Conservation (phyloP, 169 alveolate species). For the Plasmodium blacklocki region DNA sequence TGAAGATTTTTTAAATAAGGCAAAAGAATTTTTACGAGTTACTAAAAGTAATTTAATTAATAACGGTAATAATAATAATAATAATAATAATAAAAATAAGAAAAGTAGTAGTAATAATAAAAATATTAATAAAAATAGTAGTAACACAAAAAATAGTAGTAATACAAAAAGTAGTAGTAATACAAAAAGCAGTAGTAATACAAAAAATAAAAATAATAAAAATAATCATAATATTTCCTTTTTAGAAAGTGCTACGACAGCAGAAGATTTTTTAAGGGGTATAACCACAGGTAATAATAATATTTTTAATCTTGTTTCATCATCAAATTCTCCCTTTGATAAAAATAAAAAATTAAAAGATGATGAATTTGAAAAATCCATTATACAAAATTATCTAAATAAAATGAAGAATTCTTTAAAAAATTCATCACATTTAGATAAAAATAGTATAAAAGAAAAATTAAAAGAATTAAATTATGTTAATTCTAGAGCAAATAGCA, state of each 20-base stretch:
- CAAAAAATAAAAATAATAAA: no score
- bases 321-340: background rate
- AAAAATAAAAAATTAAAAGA: slow-evolving; percentile 22
- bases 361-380: slow-evolving; percentile 55
- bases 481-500: background rate
- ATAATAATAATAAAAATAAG: no score
- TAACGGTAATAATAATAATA: background rate
- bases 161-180: no score
- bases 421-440: background rate
- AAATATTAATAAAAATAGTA: no score
- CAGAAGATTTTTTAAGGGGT: slow-evolving; percentile 6
- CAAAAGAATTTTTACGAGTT: slow-evolving; percentile 66
- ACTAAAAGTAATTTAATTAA: slow-evolving; percentile 60
- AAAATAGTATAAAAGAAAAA: slow-evolving; percentile 13
- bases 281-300: no score
- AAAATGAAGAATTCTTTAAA: slow-evolving; percentile 44
- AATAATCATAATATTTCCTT: slow-evolving; percentile 5
- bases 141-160: no score
- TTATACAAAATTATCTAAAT: slow-evolving; percentile 41
- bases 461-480: slow-evolving; percentile 9
- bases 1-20: slow-evolving; percentile 61
- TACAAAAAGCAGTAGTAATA: no score
- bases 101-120: no score
- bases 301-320: background rate
- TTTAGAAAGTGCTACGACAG: slow-evolving; percentile 14